Percentiles rank a stretch among this genome's conserved stretches.
These are phyloP conservation scores for Penicillium bialowiezense DNA, from an alignment of 495 filamentous ascomycete species.

Conservation along the genomic window DNA sequence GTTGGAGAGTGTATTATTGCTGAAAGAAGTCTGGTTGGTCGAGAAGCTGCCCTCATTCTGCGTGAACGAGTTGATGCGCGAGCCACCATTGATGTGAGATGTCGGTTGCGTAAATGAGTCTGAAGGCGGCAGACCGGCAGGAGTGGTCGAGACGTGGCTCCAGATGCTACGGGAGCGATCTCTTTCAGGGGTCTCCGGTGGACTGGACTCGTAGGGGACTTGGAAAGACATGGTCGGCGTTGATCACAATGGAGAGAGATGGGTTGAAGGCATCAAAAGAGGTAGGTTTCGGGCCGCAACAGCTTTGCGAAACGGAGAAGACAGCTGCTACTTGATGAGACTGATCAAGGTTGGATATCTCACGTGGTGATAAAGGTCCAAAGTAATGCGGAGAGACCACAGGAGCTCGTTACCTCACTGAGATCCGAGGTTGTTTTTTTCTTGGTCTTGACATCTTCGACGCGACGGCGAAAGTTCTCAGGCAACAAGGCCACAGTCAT, in stretches of 20 bases:
- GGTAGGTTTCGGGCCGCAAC: constrained; percentile 25
- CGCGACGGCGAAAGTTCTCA: constrained; percentile 10
- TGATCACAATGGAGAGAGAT: constrained; percentile 5
- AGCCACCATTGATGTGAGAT: constrained; percentile 63
- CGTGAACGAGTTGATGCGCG: constrained; percentile 44
- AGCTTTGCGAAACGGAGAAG: constrained; percentile 9
- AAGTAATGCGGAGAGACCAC: background rate
- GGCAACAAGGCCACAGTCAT: constrained; percentile 2
- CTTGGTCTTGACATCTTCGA: constrained; percentile 5
- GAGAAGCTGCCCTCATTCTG: constrained; percentile 22
- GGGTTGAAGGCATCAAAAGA: constrained; percentile 12
- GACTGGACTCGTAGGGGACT: constrained; percentile 35
- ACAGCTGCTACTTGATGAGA: constrained; percentile 2
- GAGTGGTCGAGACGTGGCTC: constrained; percentile 69
- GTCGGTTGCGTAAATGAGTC: constrained; percentile 72
- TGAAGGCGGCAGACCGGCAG: constrained; percentile 70
- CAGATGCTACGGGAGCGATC: constrained; percentile 37
- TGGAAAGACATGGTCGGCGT: constrained; percentile 36
- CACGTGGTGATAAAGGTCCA: background rate
- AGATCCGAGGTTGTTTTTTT: background rate
- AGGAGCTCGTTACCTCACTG: constrained; percentile 2
- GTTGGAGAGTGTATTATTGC: constrained; percentile 16
- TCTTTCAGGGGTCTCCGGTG: constrained; percentile 44
- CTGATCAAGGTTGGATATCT: background rate
- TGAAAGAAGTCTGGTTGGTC: background rate